A percentile compares a stretch with the other conserved stretches of the same genome.
phyloP scores from a whole-genome alignment of 768 basidiomycete species.

The Leccinum rimulosum region DNA sequence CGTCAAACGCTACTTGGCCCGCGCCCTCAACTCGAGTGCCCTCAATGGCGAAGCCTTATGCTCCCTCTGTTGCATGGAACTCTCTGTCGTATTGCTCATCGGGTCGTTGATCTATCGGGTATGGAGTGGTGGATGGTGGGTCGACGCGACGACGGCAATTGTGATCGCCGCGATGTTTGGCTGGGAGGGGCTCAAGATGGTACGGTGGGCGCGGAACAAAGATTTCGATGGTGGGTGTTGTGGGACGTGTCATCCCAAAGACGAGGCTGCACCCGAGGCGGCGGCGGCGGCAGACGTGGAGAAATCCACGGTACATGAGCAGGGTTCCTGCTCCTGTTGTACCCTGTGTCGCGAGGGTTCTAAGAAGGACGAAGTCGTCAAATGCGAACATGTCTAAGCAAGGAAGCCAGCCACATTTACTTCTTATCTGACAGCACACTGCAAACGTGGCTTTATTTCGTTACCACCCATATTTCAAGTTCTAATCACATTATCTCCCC shows the following conservation, averaged over 20 bases:
- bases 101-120: constrained; percentile 39
- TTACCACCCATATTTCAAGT: background rate
- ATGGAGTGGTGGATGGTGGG: constrained; percentile 50
- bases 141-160: constrained; percentile 44
- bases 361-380: background rate
- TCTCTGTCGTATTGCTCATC: constrained; percentile 41
- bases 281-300: background rate
- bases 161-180: constrained; percentile 40
- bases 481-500: background rate
- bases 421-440: background rate
- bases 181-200: constrained; percentile 45
- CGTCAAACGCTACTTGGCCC: constrained; percentile 44
- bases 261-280: background rate
- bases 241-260: constrained; percentile 1
- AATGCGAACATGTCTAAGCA: constrained; percentile 10
- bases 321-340: background rate
- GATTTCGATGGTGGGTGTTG: constrained; percentile 42
- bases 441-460: background rate
- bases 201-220: constrained; percentile 36
- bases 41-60: constrained; percentile 46
- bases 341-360: background rate
- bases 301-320: background rate
- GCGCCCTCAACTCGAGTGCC: constrained; percentile 41
- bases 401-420: background rate
- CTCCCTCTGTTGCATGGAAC: constrained; percentile 42